Evolutionary conservation across 2,329 filamentous ascomycete species (phyloP).

Genomic region (Trichophyton verrucosum): DNA sequence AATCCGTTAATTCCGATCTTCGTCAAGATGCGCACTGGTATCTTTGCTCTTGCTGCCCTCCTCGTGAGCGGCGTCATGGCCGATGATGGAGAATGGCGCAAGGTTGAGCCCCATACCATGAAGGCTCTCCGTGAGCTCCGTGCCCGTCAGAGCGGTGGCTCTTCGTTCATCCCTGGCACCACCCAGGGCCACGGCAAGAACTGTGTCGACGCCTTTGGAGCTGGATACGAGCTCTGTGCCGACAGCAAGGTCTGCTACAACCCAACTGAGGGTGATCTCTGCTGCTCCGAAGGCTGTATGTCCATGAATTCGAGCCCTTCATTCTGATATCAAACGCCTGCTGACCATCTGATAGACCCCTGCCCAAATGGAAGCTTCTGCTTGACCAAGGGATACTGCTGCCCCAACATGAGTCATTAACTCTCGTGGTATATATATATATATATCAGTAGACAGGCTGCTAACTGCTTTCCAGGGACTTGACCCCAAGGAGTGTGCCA

Average conservation of each 20-base stretch:
- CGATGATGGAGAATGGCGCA: conserved; percentile 5
- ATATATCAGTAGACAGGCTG: not conserved
- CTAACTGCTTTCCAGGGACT: conserved; percentile 6
- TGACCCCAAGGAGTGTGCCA: conserved; percentile 10
- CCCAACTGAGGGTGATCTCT: conserved; percentile 14
- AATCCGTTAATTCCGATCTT: not conserved
- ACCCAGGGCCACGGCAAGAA: conserved; percentile 5
- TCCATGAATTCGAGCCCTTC: not conserved
- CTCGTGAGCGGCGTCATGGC: conserved; percentile 3
- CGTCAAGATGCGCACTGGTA: conserved; percentile 6
- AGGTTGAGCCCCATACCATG: conserved; percentile 2
- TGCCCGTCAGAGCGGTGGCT: conserved; percentile 1
- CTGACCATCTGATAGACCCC: conserved; percentile 9
- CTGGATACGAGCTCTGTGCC: conserved; percentile 12
- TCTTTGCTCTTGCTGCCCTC: conserved; percentile 6
- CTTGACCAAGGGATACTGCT: conserved; percentile 13
- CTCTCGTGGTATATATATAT: not conserved
- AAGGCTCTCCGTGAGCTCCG: not conserved
- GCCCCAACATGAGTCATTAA: conserved; percentile 10
- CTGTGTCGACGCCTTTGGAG: conserved; percentile 13
- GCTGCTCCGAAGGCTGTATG: conserved; percentile 16
- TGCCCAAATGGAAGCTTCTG: conserved; percentile 14
- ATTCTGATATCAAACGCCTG: not conserved
- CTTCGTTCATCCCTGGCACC: conserved; percentile 10
- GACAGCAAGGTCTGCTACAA: conserved; percentile 12